Percentiles rank a stretch among this genome's conserved stretches.
Evolutionary conservation across 768 basidiomycete species (phyloP).

Genomic region (Lactifluus subvellereus): DNA sequence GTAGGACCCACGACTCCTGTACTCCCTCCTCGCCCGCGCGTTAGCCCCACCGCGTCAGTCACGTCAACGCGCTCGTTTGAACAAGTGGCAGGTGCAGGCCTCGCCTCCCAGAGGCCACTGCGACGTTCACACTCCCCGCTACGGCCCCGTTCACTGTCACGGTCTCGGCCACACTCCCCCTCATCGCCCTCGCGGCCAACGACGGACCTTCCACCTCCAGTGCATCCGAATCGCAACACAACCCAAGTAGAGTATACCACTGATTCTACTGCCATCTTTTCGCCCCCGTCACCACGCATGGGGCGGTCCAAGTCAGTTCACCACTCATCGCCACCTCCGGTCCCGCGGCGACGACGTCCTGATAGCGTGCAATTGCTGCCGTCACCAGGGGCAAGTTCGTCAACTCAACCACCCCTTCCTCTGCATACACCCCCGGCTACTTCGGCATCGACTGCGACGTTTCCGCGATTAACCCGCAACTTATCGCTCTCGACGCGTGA

Average conservation of each 20-base stretch:
- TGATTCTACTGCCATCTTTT: slow-evolving; percentile 8
- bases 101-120: not conserved
- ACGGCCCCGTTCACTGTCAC: not conserved
- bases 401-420: slow-evolving; percentile 3
- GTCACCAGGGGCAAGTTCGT: not conserved
- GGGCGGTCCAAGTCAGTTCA: slow-evolving; percentile 54
- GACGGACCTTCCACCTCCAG: slow-evolving; percentile 38
- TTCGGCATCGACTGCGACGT: slow-evolving; percentile 18
- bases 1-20: slow-evolving; percentile 30
- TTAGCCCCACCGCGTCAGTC: slow-evolving; percentile 33
- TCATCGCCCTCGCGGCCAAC: slow-evolving; percentile 34
- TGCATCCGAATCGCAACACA: slow-evolving; percentile 49
- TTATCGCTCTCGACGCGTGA: slow-evolving; percentile 33
- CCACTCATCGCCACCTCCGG: slow-evolving; percentile 36
- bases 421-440: slow-evolving; percentile 16
- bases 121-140: slow-evolving; percentile 14
- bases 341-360: slow-evolving; percentile 46
- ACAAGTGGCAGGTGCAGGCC: slow-evolving; percentile 38
- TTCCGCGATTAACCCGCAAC: slow-evolving; percentile 33
- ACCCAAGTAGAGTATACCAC: slow-evolving; percentile 14
- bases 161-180: slow-evolving; percentile 26
- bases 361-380: slow-evolving; percentile 53
- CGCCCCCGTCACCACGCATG: slow-evolving; percentile 35
- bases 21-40: slow-evolving; percentile 34
- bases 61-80: slow-evolving; percentile 36